phyloP scores from a whole-genome alignment of 768 basidiomycete genomes.

The Cantharellus cinnabarinus region DNA sequence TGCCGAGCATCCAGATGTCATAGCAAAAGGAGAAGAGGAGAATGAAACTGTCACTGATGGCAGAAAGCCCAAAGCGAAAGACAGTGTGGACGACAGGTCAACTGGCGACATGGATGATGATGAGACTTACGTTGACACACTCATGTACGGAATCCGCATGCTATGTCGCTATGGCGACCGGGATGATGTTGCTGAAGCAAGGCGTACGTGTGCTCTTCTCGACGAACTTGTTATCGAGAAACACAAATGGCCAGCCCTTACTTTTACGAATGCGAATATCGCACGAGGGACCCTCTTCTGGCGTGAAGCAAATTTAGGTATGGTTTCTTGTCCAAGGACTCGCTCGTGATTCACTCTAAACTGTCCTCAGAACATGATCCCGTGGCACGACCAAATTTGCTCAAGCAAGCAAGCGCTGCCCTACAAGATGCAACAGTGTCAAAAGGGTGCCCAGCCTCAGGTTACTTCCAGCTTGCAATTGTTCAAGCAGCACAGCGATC shows the following conservation, averaged over 20 bases:
- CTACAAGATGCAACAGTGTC: slow-evolving; percentile 16
- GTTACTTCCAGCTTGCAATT: slow-evolving; percentile 64
- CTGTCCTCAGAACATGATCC: slow-evolving; percentile 40
- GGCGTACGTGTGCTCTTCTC: slow-evolving; percentile 40
- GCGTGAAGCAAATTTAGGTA: slow-evolving; percentile 51
- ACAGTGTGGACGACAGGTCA: background rate
- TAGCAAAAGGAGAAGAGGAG: slow-evolving; percentile 5
- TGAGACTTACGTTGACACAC: slow-evolving; percentile 50
- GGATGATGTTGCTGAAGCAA: slow-evolving; percentile 27
- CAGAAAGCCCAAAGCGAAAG: slow-evolving; percentile 7
- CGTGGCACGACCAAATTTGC: slow-evolving; percentile 33
- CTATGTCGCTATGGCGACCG: slow-evolving; percentile 29
- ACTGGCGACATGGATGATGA: slow-evolving; percentile 40
- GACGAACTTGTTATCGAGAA: slow-evolving; percentile 16
- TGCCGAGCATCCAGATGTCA: slow-evolving; percentile 8
- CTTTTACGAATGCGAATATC: slow-evolving; percentile 16
- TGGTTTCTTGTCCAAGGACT: slow-evolving; percentile 6
- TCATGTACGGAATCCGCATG: slow-evolving; percentile 61
- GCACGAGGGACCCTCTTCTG: slow-evolving; percentile 44
- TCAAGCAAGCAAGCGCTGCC: slow-evolving; percentile 23
- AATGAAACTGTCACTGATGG: slow-evolving; percentile 1
- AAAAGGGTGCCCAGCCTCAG: slow-evolving; percentile 15
- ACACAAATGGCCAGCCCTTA: slow-evolving; percentile 3
- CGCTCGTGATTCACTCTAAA: background rate
- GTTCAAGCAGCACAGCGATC: slow-evolving; percentile 49